phyloP scores from a whole-genome alignment of 2,329 filamentous ascomycete species.

The Penicillium janthinellum region DNA sequence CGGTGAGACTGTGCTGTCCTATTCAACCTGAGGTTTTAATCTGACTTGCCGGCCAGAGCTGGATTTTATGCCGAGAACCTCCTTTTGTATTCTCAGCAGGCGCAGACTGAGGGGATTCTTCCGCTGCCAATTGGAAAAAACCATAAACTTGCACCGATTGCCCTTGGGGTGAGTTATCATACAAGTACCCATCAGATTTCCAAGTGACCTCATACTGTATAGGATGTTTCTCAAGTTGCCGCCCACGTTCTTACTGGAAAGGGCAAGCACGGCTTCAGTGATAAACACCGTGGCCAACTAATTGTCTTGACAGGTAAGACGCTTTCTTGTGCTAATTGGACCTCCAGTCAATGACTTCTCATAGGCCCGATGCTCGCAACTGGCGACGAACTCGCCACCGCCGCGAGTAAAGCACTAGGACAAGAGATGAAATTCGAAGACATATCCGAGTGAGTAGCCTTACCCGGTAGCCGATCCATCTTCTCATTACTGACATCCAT shows the following conservation, averaged over 20 bases:
- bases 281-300: constrained; percentile 55
- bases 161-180: constrained; percentile 45
- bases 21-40: background rate
- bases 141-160: constrained; percentile 55
- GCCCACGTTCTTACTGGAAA: constrained; percentile 53
- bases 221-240: constrained; percentile 53
- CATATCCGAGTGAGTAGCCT: constrained; percentile 45
- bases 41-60: constrained; percentile 34
- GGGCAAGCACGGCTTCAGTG: constrained; percentile 54
- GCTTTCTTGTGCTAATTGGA: background rate
- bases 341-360: background rate
- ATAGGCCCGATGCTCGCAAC: constrained; percentile 51
- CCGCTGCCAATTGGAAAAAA: constrained; percentile 51
- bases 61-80: constrained; percentile 58
- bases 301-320: constrained; percentile 53
- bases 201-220: background rate
- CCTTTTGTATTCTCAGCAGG: constrained; percentile 52
- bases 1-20: constrained; percentile 32
- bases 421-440: constrained; percentile 50
- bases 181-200: background rate
- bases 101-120: constrained; percentile 47
- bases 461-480: background rate
- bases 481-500: background rate
- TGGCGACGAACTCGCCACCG: constrained; percentile 51
- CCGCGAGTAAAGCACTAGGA: constrained; percentile 50